Base-by-base conservation (phyloP, 2,329 filamentous ascomycete genomes). In the Ceratocystis papillata region DNA sequence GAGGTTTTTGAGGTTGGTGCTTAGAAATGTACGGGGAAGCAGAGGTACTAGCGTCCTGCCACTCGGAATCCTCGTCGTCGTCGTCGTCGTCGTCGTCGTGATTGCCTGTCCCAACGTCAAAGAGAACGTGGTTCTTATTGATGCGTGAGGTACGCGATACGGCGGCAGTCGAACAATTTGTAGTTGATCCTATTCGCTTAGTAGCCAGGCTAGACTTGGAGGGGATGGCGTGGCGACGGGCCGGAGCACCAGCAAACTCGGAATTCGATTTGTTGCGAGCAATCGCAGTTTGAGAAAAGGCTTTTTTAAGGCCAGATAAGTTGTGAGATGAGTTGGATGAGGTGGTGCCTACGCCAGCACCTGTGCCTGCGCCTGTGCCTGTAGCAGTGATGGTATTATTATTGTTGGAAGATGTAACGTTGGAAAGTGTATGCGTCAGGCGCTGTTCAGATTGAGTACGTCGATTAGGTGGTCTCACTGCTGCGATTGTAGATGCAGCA, bases 31-130 rank as follows among this genome's bases (percentile, higher is more conserved):
- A 81, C 3, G 84, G 84, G 10, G 83, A 86, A 63, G 83, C 84
- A 66, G 82, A 85, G 60, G 79, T 79, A 73, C 83, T 86, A 67
- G 84, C 83, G 74, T 87, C 85, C 53, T 87, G 82, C 85, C 85
- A 87, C 76, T 84, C 84, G 77, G 84, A 83, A 64, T 83, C 80
- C 46, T 73, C 73, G 53, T 76, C 74, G 41, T 74, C 73, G 50
- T 74, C 74, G 8, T 76, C 72, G 28, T 73, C 74, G 72, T 79
- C 25, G 28, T 83, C 83, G 77, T 84, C 77, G 69, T 41, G 53
- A 25, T 67, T 50, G 76, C 76, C 78, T 71, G 77, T 80, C 64
- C 84, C 84, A 65, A 87, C 77, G 70, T 86, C 83, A 70, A 87
- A 87, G 71, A 85, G 84, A 41, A 87, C 84, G 69, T 82, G 80